Evolutionary conservation across 768 basidiomycete genomes (phyloP), one percentile per base, ranked within the genome.

Genomic region (Chlorophyllum brunneum): DNA sequence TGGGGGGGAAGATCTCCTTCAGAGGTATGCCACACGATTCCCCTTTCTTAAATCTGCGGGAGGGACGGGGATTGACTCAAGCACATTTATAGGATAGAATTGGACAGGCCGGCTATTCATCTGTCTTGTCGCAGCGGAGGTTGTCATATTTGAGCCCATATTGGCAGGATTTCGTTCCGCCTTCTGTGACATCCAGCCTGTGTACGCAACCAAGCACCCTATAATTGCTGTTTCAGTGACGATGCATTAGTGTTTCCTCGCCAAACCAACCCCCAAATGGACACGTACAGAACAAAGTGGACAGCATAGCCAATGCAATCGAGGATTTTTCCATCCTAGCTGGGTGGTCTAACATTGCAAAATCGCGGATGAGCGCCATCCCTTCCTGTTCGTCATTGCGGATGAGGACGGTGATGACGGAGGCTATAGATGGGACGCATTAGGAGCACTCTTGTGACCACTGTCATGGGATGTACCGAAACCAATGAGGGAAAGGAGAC

Each of bases 341-440:
- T 16, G 43, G 29, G n/a, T 56, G 41, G 33, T 33, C 27, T 20
- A 56, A 16, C 40, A 45, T 27, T 9, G 29, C 36, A 37, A 56
- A 56, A 18, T 56, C 54, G 10, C 34, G 37, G 18, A 51, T 26
- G 36, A 56, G 54, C 4, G 39, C 54, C 36, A 26, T 45, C 6
- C 37, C 41, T 5, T 37, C 30, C 23, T 45, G 16, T 31, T 31
- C 30, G 31, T 37, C 31, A 37, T 52, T 44, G 20, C 42, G 51
- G 34, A 44, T 26, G n/a, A 52, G 34, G 27, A 44, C 7, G 15
- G 15, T 24, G 9, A 44, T 27, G 2, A 22, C 16, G 8, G 34
- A 30, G 9, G 42, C 51, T 52, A 27, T 6, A 37, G 38, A 31
- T 2, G 31, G n/a, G 15, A 20, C 33, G 11, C 5, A 24, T 44